Conservation (phyloP, 2,329 filamentous ascomycete genomes). For the Talaromyces albobiverticillius region DNA sequence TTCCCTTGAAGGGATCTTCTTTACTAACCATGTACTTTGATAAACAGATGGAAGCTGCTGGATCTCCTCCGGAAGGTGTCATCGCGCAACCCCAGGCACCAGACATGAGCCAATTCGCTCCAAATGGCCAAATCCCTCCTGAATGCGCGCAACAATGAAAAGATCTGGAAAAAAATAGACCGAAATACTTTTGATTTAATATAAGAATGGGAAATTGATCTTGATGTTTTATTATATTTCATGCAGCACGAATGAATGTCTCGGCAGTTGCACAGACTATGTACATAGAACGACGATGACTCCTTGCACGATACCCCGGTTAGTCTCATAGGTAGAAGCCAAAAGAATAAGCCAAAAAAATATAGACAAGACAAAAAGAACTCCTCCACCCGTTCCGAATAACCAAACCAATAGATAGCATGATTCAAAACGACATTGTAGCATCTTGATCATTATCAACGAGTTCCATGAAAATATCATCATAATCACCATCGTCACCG, state of each 20-base stretch:
- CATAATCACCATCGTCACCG: constrained; percentile 57
- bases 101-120: constrained; percentile 25
- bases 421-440: constrained; percentile 34
- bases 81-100: constrained; percentile 54
- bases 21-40: not conserved
- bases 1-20: not conserved
- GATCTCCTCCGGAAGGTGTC: constrained; percentile 84
- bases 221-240: constrained; percentile 7
- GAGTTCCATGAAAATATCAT: constrained; percentile 64
- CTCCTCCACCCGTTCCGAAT: not conserved
- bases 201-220: not conserved
- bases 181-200: not conserved
- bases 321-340: constrained; percentile 1
- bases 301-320: constrained; percentile 15
- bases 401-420: not conserved
- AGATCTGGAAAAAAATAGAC: not conserved
- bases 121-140: constrained; percentile 51
- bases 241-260: not conserved
- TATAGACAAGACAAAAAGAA: not conserved
- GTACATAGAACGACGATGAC: constrained; percentile 6
- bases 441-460: constrained; percentile 45
- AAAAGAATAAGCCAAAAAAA: not conserved
- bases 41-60: constrained; percentile 96
- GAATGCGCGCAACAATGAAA: constrained; percentile 62
- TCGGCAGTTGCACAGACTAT: not conserved